Evolutionary conservation across 352 stramenopile species (phyloP), one percentile per base, ranked within the genome.

Genomic region (Globisporangium barbulae): DNA sequence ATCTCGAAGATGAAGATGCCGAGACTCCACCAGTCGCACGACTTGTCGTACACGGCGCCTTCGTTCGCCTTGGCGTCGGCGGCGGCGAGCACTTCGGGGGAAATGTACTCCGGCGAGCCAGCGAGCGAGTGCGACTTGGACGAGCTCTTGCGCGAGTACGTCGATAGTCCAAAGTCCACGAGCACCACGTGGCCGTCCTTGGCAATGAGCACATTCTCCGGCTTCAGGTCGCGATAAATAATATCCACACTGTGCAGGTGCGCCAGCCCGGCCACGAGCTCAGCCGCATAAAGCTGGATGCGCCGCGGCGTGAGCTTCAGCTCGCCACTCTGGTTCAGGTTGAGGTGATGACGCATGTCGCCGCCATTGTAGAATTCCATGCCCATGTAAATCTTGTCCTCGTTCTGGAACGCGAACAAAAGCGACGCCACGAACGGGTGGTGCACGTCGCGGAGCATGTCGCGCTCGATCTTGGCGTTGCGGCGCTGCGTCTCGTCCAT

Each of bases 311-410:
- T 93, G 1, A 94, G 74, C 67, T 78, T 78, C 7, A 91, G 63
- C 45, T 90, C 80, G 55, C 78, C 74, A 33, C 72, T 88, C 59
- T 83, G 72, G 68, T 79, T 89, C 62, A 92, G 53, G n/a, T 74
- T 90, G 37, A 94, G 63, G 63, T 96, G 85, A 44, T 94, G 84
- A 2, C 85, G 83, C 64, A 99, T 71, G 69, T 99, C 97, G 17
- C 97, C 97, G 39, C 97, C 97, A 50, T 97, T 97, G 81, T 97
- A 98, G 70, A 99, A 99, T 76, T 99, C 97, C 75, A 99, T 96
- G 21, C 98, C 97, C 64, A 99, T 90, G 79, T 99, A 99, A 49
- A 99, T 81, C 70, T 99, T 99, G 75, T 98, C 96, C 73, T 97
- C 79, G 62, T 97, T 98, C 82, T 99, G 96, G 74, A 99, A 99